Evolutionary conservation across 1,284 basidiomycete genomes (phyloP).

Genomic region (Cystobasidium sp.): DNA sequence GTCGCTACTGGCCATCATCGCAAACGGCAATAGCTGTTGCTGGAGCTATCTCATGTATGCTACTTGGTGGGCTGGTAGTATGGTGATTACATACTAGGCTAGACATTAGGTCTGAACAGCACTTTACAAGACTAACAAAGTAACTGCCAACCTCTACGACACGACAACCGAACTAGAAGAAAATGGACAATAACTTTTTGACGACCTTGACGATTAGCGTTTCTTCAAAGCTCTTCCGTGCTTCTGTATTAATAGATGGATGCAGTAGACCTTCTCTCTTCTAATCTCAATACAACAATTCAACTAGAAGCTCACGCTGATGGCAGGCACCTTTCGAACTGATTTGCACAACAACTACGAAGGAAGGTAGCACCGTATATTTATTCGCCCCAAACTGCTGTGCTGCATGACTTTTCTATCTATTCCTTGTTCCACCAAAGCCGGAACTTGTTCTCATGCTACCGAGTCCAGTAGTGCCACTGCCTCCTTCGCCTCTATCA

Average conservation of each 20-base stretch:
- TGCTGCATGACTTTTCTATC: conserved; percentile 25
- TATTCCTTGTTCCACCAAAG: conserved; percentile 66
- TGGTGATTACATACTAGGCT: background rate
- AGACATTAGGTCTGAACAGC: too few relatives aligned
- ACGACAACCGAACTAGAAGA: too few relatives aligned
- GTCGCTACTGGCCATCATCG: background rate
- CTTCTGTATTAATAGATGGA: too few relatives aligned
- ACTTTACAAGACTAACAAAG: too few relatives aligned
- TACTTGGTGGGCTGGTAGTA: background rate
- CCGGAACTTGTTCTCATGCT: conserved; percentile 63
- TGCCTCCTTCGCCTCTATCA: conserved; percentile 57
- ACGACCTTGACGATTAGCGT: too few relatives aligned
- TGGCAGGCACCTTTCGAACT: too few relatives aligned
- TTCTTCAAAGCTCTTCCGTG: too few relatives aligned
- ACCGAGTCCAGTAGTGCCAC: conserved; percentile 40
- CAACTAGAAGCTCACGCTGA: too few relatives aligned
- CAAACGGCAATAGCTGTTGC: background rate
- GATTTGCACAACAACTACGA: background rate
- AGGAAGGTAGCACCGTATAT: background rate
- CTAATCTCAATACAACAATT: too few relatives aligned
- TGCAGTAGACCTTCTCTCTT: too few relatives aligned
- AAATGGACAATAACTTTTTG: too few relatives aligned
- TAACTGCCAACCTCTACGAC: too few relatives aligned
- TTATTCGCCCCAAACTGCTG: background rate
- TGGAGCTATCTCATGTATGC: background rate